Base-by-base conservation (phyloP, 305 asterid species). In the Solanum chacoense region DNA sequence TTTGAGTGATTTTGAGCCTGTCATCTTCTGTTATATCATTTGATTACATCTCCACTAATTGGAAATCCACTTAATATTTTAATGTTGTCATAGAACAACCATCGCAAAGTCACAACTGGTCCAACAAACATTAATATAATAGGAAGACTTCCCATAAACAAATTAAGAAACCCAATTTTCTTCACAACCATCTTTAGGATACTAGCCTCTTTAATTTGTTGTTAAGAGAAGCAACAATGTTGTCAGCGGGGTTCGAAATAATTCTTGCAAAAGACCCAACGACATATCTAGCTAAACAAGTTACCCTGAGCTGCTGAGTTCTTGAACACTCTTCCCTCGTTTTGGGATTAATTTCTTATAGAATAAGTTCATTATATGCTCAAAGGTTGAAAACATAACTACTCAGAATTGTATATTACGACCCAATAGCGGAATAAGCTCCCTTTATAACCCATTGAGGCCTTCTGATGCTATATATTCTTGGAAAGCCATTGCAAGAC, bases 371-470 rank as follows among this genome's bases (percentile, higher is more conserved):
- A 89, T 90, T 2, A 91, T 89, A 86, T 92, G 92, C 86, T 92
- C 91, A 71, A 92, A 91, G 80, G 94, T 92, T n/a, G 93, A 89
- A 83, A 92, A 91, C 91, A 92, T 92, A 86, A 90, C 92, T 91
- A 90, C 73, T 26, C 92, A 91, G 90, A 92, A 92, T 87, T 91
- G 93, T 84, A 92, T 85, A 55, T 92, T 92, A 85, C 90, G 92
- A 42, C 91, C 94, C 89, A 90, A 89, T 32, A 92, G 92, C 29
- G 94, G 93, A 38, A 87, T 31, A 84, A 92, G 89, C 55, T 91
- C 94, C 80, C 87, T 81, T 90, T 91, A 92, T 35, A 92, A 92
- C 94, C 94, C 93, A 35, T 86, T 90, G 59, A 92, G 55, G 86
- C 91, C 92, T 85, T 89, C 91, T n/a, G 92, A 89, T 31, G 85